phyloP scores from a whole-genome alignment of 2,329 filamentous ascomycete genomes.

The Fusarium lyarnte region DNA sequence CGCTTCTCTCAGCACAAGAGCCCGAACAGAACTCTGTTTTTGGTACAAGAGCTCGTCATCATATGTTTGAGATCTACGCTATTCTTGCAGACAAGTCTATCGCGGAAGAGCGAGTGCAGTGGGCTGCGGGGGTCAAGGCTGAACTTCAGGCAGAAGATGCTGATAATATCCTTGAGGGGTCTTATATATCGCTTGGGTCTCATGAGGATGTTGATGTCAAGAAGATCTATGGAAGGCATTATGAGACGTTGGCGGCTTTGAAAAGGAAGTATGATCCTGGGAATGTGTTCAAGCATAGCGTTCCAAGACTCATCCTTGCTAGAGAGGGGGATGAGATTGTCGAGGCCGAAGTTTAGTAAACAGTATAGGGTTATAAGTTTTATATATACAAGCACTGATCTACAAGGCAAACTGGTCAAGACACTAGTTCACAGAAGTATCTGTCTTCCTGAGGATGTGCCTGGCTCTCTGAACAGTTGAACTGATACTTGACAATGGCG shows the following conservation, averaged over 20 bases:
- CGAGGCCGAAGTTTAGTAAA: not conserved
- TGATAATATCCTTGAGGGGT: not conserved
- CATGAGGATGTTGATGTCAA: not conserved
- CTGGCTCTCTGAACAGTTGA: too few species aligned
- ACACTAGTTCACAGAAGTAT: too few species aligned
- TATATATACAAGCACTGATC: too few species aligned
- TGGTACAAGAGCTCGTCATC: not conserved
- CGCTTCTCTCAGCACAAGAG: not conserved
- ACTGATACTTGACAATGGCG: too few species aligned
- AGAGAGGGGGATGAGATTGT: rapidly evolving
- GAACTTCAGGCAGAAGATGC: not conserved
- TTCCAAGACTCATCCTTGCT: not conserved
- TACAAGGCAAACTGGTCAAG: too few species aligned
- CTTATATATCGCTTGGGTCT: not conserved
- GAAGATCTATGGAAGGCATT: constrained; percentile 1
- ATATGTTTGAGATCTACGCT: constrained; percentile 16
- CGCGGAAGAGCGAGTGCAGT: not conserved
- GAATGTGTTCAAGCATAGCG: constrained; percentile 4
- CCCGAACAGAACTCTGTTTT: not conserved
- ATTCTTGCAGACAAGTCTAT: not conserved
- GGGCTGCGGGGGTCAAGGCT: not conserved
- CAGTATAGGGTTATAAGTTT: too few species aligned
- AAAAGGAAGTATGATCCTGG: not conserved
- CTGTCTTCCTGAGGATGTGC: too few species aligned
- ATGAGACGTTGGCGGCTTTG: rapidly evolving